Conservation (phyloP, 2,329 filamentous ascomycete genomes). For the Colletotrichum tropicicola region DNA sequence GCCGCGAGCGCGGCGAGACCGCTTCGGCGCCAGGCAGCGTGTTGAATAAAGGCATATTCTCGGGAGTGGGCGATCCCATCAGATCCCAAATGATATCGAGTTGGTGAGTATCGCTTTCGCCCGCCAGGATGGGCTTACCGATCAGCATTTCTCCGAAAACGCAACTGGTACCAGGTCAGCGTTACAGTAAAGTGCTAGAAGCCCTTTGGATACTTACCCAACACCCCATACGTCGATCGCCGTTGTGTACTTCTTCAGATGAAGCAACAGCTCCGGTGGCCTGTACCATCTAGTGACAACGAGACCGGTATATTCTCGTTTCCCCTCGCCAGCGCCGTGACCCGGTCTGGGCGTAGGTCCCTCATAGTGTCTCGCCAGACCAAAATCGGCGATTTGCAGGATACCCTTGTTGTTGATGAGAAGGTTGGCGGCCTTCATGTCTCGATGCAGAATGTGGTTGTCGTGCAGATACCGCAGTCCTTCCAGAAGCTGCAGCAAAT, state of each 20-base stretch:
- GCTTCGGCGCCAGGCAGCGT: conserved; percentile 83
- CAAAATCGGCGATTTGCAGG: conserved; percentile 97
- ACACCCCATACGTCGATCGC: conserved; percentile 99
- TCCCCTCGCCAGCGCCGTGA: conserved; percentile 82
- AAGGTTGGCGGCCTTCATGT: conserved; percentile 99
- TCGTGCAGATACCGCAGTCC: conserved; percentile 92
- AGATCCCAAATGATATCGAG: conserved; percentile 94
- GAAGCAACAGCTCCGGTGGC: conserved; percentile 89
- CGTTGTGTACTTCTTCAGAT: conserved; percentile 91
- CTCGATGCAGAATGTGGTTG: conserved; percentile 88
- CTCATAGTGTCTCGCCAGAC: conserved; percentile 91
- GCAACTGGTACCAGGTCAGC: conserved; percentile 66
- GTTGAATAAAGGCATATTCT: conserved; percentile 93
- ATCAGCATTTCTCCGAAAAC: conserved; percentile 98
- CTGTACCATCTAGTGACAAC: conserved; percentile 98
- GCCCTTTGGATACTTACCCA: conserved; percentile 73
- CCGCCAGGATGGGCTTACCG: conserved; percentile 90
- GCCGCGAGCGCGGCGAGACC: conserved; percentile 68
- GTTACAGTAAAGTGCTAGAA: too few species aligned
- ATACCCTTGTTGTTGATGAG: conserved; percentile 95
- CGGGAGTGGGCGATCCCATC: conserved; percentile 87
- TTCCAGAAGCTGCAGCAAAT: conserved; percentile 91
- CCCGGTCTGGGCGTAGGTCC: conserved; percentile 81
- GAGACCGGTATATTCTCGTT: conserved; percentile 92
- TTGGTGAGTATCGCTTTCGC: conserved; percentile 89